These are phyloP conservation scores for Diversispora epigaea DNA, from an alignment of 192 early-diverging fungal genomes.

Conservation along the genomic window DNA sequence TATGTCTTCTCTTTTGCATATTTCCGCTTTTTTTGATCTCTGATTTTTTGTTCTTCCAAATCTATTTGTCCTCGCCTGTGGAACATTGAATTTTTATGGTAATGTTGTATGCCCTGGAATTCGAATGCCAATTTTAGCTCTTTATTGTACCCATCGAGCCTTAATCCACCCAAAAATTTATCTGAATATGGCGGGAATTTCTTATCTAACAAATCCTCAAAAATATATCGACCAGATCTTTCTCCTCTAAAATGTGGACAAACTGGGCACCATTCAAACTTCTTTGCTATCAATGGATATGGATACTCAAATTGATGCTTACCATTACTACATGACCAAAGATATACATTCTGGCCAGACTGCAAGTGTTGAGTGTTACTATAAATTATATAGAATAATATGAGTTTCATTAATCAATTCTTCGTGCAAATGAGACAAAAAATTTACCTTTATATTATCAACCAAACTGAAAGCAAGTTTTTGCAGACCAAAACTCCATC, in stretches of 20 bases:
- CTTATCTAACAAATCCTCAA: slow-evolving; percentile 10
- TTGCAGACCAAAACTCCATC: no score
- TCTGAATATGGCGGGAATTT: background rate
- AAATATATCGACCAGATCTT: background rate
- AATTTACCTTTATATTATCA: no score
- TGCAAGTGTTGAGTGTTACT: no score
- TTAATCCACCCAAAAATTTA: background rate
- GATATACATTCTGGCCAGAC: background rate
- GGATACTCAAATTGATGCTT: slow-evolving; percentile 14
- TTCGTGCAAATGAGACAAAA: no score
- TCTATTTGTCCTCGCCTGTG: background rate
- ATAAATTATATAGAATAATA: no score
- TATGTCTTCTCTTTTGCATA: slow-evolving; percentile 11
- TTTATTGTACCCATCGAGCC: slow-evolving; percentile 10
- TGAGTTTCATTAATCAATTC: no score
- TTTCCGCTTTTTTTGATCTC: slow-evolving; percentile 10
- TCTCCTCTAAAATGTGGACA: background rate
- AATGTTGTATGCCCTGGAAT: background rate
- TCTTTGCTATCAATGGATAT: background rate
- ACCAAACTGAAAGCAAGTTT: no score
- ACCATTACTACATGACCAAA: slow-evolving; percentile 9
- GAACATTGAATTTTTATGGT: background rate
- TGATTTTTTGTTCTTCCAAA: slow-evolving; percentile 1
- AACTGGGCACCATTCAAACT: slow-evolving; percentile 1
- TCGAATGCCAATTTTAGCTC: background rate